Base-by-base conservation (phyloP, 139 green algal genomes). In the Volvox africanus region DNA sequence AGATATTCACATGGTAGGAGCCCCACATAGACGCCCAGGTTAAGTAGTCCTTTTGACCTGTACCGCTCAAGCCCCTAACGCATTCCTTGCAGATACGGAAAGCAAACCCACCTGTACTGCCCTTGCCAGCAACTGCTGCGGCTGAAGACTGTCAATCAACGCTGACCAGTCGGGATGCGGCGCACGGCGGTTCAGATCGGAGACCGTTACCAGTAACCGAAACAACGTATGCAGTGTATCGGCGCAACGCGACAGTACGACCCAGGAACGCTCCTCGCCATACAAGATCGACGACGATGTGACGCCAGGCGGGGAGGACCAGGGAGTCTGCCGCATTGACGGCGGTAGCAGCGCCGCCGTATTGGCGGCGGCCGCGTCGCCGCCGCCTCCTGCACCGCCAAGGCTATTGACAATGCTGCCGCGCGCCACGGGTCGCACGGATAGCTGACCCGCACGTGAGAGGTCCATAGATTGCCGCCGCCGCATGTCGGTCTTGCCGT, bases 111-210 rank as follows among this genome's bases (percentile, higher is more conserved):
- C 82, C 82, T 88, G 62, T 32, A 79, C 62, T 6, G 62, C 82
- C 33, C 82, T 13, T 33, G 82, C 82, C 82, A 87, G 28, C 61
- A 87, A 35, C 82, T 88, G 82, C 82, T 88, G 82, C 62, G 82
- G 82, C 82, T 88, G 82, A 22, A 88, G 82, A 16, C 12, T 21
- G 6, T 13, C 62, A 0, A 88, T 16, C 20, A 88, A 35, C 62
- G 62, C 82, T 32, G 33, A 24, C 82, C 82, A 88, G 61, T 88
- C 82, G 33, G 30, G 13, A 32, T 88, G 82, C 9, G 82, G 82
- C 62, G 82, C 62, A n/a, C 82, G 82, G 13, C 82, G 82, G 33
- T 79, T 76, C 32, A 88, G 32, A 55, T 88, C 82, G 21, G 62
- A 67, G 33, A 88, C 62, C 62, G 82, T 26, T 32, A 88, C 82